Evolutionary conservation across 108 stramenopile genomes (phyloP).

Genomic region (Pseudonitzschia pungens): DNA sequence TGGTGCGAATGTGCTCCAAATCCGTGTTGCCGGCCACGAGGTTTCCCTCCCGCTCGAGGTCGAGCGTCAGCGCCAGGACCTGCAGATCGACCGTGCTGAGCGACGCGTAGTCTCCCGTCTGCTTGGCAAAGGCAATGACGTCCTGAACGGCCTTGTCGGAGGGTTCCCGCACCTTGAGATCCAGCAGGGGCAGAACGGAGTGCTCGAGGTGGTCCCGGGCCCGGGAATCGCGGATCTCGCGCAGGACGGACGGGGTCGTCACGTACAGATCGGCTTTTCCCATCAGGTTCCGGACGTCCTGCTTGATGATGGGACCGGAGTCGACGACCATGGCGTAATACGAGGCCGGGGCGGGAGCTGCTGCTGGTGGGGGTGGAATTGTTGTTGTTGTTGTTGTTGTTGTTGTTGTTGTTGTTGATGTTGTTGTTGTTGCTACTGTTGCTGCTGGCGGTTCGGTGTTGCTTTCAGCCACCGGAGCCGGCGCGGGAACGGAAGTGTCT

Average conservation of each 20-base stretch:
- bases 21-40: neutral
- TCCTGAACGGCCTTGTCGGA: conserved; percentile 46
- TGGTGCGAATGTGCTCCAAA: conserved; percentile 62
- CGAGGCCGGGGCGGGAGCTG: no score
- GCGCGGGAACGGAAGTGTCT: no score
- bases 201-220: conserved; percentile 54
- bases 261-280: conserved; percentile 53
- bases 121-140: conserved; percentile 80
- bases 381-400: neutral
- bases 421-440: no score
- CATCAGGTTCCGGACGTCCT: conserved; percentile 50
- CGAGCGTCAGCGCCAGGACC: conserved; percentile 89
- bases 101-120: conserved; percentile 91
- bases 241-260: conserved; percentile 71
- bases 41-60: conserved; percentile 72
- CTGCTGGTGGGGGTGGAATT: neutral
- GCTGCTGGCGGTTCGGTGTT: no score
- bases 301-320: conserved; percentile 83
- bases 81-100: conserved; percentile 87
- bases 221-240: conserved; percentile 78
- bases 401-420: neutral
- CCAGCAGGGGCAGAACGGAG: conserved; percentile 3
- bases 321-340: conserved; percentile 79
- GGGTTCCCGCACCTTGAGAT: conserved; percentile 54
- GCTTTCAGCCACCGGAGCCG: no score